Conservation (phyloP, 768 basidiomycete genomes). For the Mycena albidolilacea region DNA sequence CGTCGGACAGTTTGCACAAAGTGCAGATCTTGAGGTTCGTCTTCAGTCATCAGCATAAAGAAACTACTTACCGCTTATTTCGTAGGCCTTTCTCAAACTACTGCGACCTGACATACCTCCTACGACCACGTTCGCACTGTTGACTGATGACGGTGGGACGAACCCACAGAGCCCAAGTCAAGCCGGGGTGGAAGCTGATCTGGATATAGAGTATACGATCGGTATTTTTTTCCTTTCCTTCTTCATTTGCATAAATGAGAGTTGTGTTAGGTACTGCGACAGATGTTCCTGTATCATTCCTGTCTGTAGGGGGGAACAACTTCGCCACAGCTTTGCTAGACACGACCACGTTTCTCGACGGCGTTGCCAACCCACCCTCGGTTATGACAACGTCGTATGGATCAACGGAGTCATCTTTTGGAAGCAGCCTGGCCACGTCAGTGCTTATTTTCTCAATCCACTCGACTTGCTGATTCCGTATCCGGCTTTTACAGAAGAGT, state of each 20-base stretch:
- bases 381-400: slow-evolving; percentile 11
- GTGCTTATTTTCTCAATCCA: not conserved
- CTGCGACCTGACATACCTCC: not conserved
- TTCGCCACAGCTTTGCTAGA: slow-evolving; percentile 1
- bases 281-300: not conserved
- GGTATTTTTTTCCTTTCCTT: not conserved
- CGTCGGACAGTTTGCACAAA: not conserved
- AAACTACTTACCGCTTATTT: not conserved
- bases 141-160: slow-evolving; percentile 4
- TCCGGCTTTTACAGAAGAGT: not conserved
- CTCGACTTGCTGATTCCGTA: not conserved
- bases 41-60: not conserved
- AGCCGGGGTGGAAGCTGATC: slow-evolving; percentile 3
- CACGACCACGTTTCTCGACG: slow-evolving; percentile 11
- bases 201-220: slow-evolving; percentile 3
- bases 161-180: slow-evolving; percentile 3
- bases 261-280: not conserved
- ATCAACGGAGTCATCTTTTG: not conserved
- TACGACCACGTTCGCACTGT: not conserved
- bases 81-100: not conserved
- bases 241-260: not conserved
- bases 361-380: not conserved
- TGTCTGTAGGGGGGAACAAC: not conserved
- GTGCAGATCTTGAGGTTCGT: not conserved
- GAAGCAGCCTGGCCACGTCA: slow-evolving; percentile 17